These are phyloP conservation scores for Tephrocybe rancida DNA, from an alignment of 768 basidiomycete genomes.

Conservation along the genomic window DNA sequence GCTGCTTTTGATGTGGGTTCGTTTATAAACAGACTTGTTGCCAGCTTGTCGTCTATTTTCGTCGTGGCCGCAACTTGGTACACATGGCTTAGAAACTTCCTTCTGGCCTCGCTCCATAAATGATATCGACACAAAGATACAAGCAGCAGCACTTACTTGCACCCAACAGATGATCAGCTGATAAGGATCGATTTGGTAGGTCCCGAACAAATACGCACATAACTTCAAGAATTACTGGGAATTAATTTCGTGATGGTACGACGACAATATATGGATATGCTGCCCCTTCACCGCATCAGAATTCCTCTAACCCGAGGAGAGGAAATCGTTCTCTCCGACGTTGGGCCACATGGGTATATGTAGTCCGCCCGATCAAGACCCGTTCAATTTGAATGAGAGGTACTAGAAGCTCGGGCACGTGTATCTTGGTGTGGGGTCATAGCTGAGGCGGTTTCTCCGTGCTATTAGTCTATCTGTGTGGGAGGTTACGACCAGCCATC, in stretches of 20 bases:
- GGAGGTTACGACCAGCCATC: conserved; percentile 42
- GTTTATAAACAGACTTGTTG: too few relatives aligned
- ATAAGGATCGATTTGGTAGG: conserved; percentile 5
- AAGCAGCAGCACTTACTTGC: background rate
- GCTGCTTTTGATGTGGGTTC: too few relatives aligned
- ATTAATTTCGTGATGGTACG: too few relatives aligned
- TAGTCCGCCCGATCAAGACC: conserved; percentile 11
- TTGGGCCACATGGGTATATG: conserved; percentile 6
- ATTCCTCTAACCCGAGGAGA: background rate
- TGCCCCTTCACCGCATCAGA: conserved; percentile 2
- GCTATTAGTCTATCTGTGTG: conserved; percentile 1
- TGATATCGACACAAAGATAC: background rate
- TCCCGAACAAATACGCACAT: background rate
- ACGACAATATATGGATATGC: background rate
- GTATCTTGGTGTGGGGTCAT: background rate
- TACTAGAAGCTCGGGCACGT: conserved; percentile 1
- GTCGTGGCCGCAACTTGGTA: too few relatives aligned
- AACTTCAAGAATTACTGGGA: background rate
- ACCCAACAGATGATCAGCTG: background rate
- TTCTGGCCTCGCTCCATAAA: too few relatives aligned
- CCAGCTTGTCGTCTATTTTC: too few relatives aligned
- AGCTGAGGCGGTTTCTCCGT: conserved; percentile 7
- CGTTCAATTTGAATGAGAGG: conserved; percentile 7
- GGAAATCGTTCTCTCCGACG: background rate
- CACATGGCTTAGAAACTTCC: too few relatives aligned